These are phyloP conservation scores for Monascus purpureus DNA, from an alignment of 495 filamentous ascomycete species.

Conservation along the genomic window DNA sequence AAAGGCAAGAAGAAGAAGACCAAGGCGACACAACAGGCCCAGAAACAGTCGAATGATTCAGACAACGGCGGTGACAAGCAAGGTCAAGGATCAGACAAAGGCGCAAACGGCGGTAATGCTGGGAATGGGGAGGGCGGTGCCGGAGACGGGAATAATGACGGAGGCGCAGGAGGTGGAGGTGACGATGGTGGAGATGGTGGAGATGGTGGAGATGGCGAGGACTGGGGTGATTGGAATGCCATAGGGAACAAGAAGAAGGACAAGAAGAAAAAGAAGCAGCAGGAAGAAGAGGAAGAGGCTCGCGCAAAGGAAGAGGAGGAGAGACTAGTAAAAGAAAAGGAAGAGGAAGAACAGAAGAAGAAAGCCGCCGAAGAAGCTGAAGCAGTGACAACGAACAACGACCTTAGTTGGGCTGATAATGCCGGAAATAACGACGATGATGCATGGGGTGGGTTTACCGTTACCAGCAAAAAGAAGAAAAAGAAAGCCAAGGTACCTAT, in stretches of 20 bases:
- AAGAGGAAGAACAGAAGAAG: conserved; percentile 16
- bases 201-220: conserved; percentile 16
- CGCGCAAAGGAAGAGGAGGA: conserved; percentile 23
- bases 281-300: conserved; percentile 23
- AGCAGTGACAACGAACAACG: conserved; percentile 11
- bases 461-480: conserved; percentile 31
- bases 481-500: conserved; percentile 35
- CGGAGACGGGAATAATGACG: conserved; percentile 18
- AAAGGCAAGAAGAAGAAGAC: conserved; percentile 31
- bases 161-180: conserved; percentile 20
- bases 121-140: conserved; percentile 10
- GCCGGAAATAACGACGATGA: conserved; percentile 14
- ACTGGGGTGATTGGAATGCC: conserved; percentile 27
- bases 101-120: conserved; percentile 11
- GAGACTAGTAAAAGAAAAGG: conserved; percentile 19
- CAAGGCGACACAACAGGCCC: conserved; percentile 19
- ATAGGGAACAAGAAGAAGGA: conserved; percentile 24
- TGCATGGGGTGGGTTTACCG: conserved; percentile 22
- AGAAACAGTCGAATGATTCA: conserved; percentile 11
- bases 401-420: conserved; percentile 34
- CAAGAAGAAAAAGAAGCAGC: conserved; percentile 12
- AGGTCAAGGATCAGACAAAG: conserved; percentile 9
- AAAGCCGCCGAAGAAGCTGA: conserved; percentile 3
- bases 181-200: conserved; percentile 23
- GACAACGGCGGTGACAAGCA: conserved; percentile 15